Evolutionary conservation across 345 rosid species (phyloP).

Genomic region (Gossypium ekmanianum): DNA sequence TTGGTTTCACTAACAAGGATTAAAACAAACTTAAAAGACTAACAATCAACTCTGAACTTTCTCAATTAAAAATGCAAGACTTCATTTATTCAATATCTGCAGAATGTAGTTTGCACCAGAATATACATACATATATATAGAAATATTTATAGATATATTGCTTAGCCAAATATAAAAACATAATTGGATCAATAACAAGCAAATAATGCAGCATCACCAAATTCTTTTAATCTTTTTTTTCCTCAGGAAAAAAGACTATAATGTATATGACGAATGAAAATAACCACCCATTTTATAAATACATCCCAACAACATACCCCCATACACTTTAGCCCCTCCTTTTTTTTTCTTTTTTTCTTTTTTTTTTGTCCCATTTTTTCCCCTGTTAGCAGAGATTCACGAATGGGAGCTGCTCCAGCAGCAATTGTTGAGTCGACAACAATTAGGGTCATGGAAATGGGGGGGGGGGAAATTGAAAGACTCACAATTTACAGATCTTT

Average conservation of each 20-base stretch:
- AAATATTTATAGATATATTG: too few relatives aligned
- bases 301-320: slow-evolving; percentile 18
- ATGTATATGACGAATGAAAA: neutral
- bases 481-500: slow-evolving; percentile 48
- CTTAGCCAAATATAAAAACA: neutral
- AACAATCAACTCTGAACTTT: too few relatives aligned
- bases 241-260: neutral
- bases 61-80: too few relatives aligned
- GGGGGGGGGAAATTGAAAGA: slow-evolving; percentile 17
- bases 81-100: too few relatives aligned
- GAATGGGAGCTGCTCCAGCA: slow-evolving; percentile 16
- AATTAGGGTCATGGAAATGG: slow-evolving; percentile 23
- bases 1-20: too few relatives aligned
- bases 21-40: too few relatives aligned
- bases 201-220: neutral
- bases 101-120: too few relatives aligned
- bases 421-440: slow-evolving; percentile 19
- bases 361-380: slow-evolving; percentile 14
- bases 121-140: too few relatives aligned
- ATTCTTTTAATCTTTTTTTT: neutral
- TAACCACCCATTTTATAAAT: neutral
- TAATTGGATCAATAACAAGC: neutral
- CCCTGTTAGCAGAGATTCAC: slow-evolving; percentile 22
- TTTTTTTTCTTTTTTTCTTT: neutral
- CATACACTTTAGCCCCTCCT: slow-evolving; percentile 1